Evolutionary conservation across 2,329 filamentous ascomycete genomes (phyloP).

Genomic region (Incumbomyces lentus): DNA sequence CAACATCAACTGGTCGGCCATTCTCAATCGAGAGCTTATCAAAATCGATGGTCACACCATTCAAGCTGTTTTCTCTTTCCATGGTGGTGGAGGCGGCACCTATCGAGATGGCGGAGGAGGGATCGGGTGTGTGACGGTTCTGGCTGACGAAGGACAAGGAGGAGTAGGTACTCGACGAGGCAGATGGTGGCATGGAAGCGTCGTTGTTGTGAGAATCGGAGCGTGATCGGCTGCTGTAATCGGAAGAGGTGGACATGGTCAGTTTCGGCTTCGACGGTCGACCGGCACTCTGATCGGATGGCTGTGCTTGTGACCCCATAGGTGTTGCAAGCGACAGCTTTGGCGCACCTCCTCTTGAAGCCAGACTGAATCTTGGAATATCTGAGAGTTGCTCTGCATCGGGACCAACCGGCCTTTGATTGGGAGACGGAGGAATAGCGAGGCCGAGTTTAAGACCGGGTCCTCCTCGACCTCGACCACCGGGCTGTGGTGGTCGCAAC

Average conservation of each 20-base stretch:
- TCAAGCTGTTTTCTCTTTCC: constrained; percentile 73
- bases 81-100: constrained; percentile 62
- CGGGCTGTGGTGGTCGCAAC: constrained; percentile 71
- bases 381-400: constrained; percentile 32
- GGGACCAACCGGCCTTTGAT: constrained; percentile 61
- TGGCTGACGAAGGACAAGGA: constrained; percentile 67
- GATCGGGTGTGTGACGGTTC: constrained; percentile 63
- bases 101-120: constrained; percentile 79
- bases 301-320: constrained; percentile 65
- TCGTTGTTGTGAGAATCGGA: constrained; percentile 76
- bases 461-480: constrained; percentile 51
- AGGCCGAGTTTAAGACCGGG: constrained; percentile 69
- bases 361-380: constrained; percentile 28
- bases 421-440: constrained; percentile 80
- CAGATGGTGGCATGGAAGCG: constrained; percentile 71
- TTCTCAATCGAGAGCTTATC: constrained; percentile 74
- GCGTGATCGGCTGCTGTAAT: constrained; percentile 68
- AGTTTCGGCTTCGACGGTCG: constrained; percentile 21
- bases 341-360: constrained; percentile 43
- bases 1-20: constrained; percentile 75
- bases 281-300: constrained; percentile 53
- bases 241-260: constrained; percentile 46
- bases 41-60: constrained; percentile 63
- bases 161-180: constrained; percentile 78
- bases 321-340: constrained; percentile 77